These are phyloP conservation scores for Candida tropicalis DNA, from an alignment of 1,139 yeast species.

Conservation along the genomic window DNA sequence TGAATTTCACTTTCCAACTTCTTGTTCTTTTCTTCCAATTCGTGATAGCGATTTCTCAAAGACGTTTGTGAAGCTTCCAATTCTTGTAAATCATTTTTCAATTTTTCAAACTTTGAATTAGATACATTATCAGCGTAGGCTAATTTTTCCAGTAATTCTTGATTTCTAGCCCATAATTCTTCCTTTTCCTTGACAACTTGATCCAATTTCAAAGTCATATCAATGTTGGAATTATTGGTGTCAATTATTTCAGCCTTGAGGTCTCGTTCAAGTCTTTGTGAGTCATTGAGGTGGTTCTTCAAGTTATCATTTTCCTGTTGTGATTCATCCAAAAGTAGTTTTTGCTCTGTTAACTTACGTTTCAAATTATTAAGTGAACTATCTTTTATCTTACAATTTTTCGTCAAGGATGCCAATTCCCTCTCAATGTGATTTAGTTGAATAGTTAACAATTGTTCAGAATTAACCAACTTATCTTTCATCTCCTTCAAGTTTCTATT, in stretches of 20 bases:
- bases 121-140: neutral
- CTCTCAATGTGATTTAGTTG: conserved; percentile 34
- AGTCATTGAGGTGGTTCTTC: conserved; percentile 24
- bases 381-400: conserved; percentile 29
- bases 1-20: conserved; percentile 10
- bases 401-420: conserved; percentile 33
- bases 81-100: conserved; percentile 1
- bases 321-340: conserved; percentile 13
- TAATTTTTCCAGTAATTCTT: conserved; percentile 12
- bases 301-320: conserved; percentile 9
- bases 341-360: conserved; percentile 15
- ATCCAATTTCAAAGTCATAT: conserved; percentile 19
- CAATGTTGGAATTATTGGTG: conserved; percentile 24
- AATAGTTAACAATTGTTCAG: conserved; percentile 29
- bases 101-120: conserved; percentile 4
- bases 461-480: conserved; percentile 23
- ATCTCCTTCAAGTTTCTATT: conserved; percentile 24
- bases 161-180: conserved; percentile 18
- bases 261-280: conserved; percentile 18
- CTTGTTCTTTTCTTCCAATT: conserved; percentile 2
- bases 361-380: conserved; percentile 14
- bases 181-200: conserved; percentile 17
- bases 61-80: conserved; percentile 2
- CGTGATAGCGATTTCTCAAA: conserved; percentile 6
- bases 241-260: conserved; percentile 12